phyloP scores from a whole-genome alignment of 306 rosid genomes.

The Pterocarpus macrocarpus region DNA sequence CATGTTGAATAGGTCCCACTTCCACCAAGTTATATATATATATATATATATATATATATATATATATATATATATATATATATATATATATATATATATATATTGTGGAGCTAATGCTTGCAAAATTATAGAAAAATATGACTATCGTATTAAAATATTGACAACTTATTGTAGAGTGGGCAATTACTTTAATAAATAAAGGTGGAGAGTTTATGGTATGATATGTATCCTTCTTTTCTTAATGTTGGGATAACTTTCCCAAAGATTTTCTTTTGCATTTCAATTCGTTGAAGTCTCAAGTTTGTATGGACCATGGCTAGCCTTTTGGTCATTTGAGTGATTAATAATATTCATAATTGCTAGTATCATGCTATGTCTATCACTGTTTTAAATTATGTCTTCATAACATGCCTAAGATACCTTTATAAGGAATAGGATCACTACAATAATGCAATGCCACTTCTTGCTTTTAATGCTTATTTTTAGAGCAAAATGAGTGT shows the following conservation, averaged over 20 bases:
- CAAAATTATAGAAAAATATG: neutral
- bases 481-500: conserved; percentile 29
- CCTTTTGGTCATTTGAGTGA: conserved; percentile 31
- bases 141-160: conserved; percentile 29
- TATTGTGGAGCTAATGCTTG: conserved; percentile 26
- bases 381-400: conserved; percentile 50
- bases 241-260: conserved; percentile 44
- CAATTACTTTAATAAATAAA: conserved; percentile 56
- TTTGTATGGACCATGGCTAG: conserved; percentile 32
- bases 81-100: too few species aligned
- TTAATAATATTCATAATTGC: conserved; percentile 47
- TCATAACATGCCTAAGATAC: conserved; percentile 68
- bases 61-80: too few species aligned
- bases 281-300: conserved; percentile 2
- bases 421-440: conserved; percentile 9
- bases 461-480: neutral
- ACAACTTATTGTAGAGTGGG: conserved; percentile 37
- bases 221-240: conserved; percentile 45
- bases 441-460: conserved; percentile 41
- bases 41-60: neutral
- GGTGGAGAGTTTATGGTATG: conserved; percentile 52
- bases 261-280: conserved; percentile 40
- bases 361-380: conserved; percentile 57
- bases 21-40: conserved; percentile 27
- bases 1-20: conserved; percentile 39